These are phyloP conservation scores for Phytophthora tubulina DNA, from an alignment of 352 stramenopile genomes.

Conservation along the genomic window DNA sequence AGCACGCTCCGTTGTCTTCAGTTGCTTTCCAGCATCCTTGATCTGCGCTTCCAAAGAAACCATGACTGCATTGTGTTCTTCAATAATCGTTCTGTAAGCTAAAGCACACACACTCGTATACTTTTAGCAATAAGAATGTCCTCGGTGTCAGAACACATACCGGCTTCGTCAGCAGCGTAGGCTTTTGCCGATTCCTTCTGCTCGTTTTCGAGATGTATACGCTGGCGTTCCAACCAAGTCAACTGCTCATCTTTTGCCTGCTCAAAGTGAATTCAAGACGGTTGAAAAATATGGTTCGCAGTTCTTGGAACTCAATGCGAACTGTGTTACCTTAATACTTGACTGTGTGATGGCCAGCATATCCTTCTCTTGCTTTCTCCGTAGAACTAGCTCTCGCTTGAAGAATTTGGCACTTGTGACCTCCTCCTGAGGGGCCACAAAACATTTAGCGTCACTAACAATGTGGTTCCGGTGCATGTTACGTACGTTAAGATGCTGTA, in stretches of 20 bases:
- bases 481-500: conserved; percentile 44
- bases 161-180: conserved; percentile 36
- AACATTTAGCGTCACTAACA: neutral
- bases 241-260: conserved; percentile 54
- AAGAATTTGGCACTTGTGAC: conserved; percentile 34
- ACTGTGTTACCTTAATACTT: conserved; percentile 45
- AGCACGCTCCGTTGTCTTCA: conserved; percentile 37
- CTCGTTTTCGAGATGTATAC: conserved; percentile 43
- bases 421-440: conserved; percentile 27
- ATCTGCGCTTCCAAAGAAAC: conserved; percentile 34
- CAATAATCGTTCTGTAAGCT: conserved; percentile 30
- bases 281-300: conserved; percentile 7
- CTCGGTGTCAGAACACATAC: conserved; percentile 10
- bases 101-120: neutral
- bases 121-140: conserved; percentile 1
- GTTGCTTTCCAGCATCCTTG: conserved; percentile 31
- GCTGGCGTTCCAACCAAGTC: conserved; percentile 52
- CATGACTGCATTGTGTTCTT: conserved; percentile 32
- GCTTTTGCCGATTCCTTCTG: conserved; percentile 31
- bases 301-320: neutral
- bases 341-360: conserved; percentile 44
- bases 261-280: neutral
- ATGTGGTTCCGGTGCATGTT: neutral
- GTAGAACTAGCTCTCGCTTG: conserved; percentile 44
- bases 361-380: conserved; percentile 46